Conservation (phyloP, 768 basidiomycete genomes). For the Amanita pseudoporphyria region DNA sequence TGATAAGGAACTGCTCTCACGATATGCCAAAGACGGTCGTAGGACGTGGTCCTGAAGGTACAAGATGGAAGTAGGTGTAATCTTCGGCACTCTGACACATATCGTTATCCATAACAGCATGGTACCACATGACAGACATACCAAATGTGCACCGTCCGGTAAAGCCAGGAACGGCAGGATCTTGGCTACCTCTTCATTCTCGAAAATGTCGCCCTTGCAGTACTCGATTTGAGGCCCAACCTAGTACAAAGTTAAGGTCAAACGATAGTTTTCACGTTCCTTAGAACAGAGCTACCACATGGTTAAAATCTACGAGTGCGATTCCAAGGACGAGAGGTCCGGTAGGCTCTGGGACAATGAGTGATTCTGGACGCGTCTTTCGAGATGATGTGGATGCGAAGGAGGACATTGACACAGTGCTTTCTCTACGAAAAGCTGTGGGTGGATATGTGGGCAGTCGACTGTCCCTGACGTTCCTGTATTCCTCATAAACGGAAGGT, state of each 20-base stretch:
- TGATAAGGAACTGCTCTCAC: conserved; percentile 31
- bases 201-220: conserved; percentile 64
- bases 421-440: conserved; percentile 29
- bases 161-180: conserved; percentile 92
- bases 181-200: conserved; percentile 77
- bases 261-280: background rate
- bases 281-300: conserved; percentile 46
- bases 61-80: conserved; percentile 93
- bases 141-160: conserved; percentile 94
- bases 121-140: conserved; percentile 26
- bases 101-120: conserved; percentile 6
- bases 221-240: conserved; percentile 92
- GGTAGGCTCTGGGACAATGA: conserved; percentile 52
- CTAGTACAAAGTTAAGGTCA: conserved; percentile 27
- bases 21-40: conserved; percentile 95
- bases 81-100: conserved; percentile 70
- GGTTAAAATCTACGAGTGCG: conserved; percentile 92
- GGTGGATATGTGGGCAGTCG: conserved; percentile 52
- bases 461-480: conserved; percentile 22
- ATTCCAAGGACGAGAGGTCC: conserved; percentile 72
- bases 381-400: conserved; percentile 53
- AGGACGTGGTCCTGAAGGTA: conserved; percentile 58
- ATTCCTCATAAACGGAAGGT: conserved; percentile 35
- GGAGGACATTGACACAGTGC: conserved; percentile 51
- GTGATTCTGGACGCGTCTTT: conserved; percentile 74